Base-by-base conservation (phyloP, 2,329 filamentous ascomycete species). In the Alternaria arborescens region DNA sequence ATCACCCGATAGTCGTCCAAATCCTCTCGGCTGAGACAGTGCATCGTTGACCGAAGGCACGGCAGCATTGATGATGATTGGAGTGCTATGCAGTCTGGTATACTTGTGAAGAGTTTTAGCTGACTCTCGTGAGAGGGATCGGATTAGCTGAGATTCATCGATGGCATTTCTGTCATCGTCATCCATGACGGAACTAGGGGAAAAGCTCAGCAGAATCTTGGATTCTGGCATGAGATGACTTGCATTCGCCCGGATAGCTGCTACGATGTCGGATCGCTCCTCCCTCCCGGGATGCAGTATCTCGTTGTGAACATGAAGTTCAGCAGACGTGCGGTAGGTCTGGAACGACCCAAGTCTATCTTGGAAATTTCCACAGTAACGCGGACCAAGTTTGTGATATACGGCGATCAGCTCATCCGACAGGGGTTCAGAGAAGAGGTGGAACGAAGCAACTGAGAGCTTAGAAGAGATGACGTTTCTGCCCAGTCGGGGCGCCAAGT, bases 331-430 rank as follows among this genome's bases (percentile, higher is more conserved):
- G 71, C 91, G 89, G 75, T 99, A 99, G 0, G 96, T 99, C 74
- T 98, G 93, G 72, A 99, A 97, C 2, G 93, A 94, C 5, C 96
- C 95, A 14, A 99, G 85, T 69, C 93, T 95, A 74, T 99, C 95
- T 79, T 99, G 95, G 70, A 97, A 97, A 75, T 99, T 99, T 16
- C 95, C 95, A 73, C 93, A 90, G 70, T 99, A 99, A 48, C 93
- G 88, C 24, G 93, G 91, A 0, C 95, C 94, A 18, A 99, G 88
- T 51, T 94, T 91, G 75, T 91, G 92, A 71, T 97, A 92, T 0
- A 99, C 95, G 12, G 94, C 90, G 56, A 99, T 84, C 61, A 97
- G 87, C 77, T 99, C 95, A 73, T 98, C 94, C 60, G 93, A 97
- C 36, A 97, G 82, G 0, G 89, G 87, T 60, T 97, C 92, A 59